Percentiles rank a stretch among this genome's conserved stretches.
Conservation (phyloP, 768 basidiomycete species). For the Kwoniella europaea region DNA sequence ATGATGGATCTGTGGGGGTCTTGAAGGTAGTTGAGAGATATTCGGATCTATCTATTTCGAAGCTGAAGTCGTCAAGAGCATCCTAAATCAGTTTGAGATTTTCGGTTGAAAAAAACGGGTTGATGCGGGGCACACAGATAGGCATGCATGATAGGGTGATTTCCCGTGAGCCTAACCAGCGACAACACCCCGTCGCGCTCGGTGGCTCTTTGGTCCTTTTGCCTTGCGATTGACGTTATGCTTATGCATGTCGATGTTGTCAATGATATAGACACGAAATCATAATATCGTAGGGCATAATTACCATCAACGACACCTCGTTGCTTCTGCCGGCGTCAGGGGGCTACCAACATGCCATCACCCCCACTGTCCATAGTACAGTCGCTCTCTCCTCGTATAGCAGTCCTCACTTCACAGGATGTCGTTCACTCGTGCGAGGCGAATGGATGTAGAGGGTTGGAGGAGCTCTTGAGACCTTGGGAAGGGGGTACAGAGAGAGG, state of each 20-base stretch:
- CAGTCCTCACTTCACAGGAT: slow-evolving; percentile 53
- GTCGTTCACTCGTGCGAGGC: slow-evolving; percentile 51
- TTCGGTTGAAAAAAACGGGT: slow-evolving; percentile 10
- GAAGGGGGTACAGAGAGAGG: slow-evolving; percentile 54
- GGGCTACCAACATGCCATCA: slow-evolving; percentile 45
- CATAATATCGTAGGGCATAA: background rate
- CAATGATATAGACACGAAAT: background rate
- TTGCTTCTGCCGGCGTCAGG: background rate
- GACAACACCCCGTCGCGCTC: background rate
- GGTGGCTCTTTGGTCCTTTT: background rate
- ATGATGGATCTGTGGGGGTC: background rate
- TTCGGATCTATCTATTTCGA: background rate
- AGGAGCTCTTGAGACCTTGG: slow-evolving; percentile 57
- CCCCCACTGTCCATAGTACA: slow-evolving; percentile 54
- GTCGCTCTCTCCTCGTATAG: slow-evolving; percentile 54
- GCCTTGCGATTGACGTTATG: background rate
- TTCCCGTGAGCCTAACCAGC: background rate
- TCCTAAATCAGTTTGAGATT: background rate
- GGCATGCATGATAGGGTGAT: background rate
- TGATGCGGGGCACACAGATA: background rate
- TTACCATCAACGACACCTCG: background rate
- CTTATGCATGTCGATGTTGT: background rate
- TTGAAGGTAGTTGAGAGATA: too few species aligned
- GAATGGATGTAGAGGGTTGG: slow-evolving; percentile 55
- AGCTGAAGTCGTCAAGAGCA: background rate